Evolutionary conservation across 106 monocot genomes (phyloP).

Genomic region (Agapanthus africanus): DNA sequence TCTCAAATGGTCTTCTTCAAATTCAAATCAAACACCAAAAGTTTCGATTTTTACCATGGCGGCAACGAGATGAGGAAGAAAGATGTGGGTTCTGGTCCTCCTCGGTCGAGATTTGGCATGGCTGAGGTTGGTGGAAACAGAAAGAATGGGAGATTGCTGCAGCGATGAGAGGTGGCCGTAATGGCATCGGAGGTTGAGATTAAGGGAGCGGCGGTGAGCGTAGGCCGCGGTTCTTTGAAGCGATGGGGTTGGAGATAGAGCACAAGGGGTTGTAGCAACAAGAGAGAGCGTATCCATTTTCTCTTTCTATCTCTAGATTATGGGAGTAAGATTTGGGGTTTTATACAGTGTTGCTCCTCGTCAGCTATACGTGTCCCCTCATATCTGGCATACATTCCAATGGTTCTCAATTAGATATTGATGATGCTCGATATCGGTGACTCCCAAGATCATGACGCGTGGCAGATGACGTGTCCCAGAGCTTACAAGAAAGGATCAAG

Average conservation of each 20-base stretch:
- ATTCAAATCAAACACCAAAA: not conserved
- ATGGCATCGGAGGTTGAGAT: not conserved
- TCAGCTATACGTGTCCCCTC: too few relatives aligned
- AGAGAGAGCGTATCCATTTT: not conserved
- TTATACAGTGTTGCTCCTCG: too few relatives aligned
- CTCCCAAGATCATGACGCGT: too few relatives aligned
- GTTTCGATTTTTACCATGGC: constrained; percentile 21
- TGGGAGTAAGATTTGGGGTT: too few relatives aligned
- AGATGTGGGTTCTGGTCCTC: constrained; percentile 28
- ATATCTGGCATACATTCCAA: too few relatives aligned
- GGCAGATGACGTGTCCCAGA: too few relatives aligned
- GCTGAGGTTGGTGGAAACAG: constrained; percentile 5
- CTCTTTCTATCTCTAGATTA: not conserved
- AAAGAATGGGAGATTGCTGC: constrained; percentile 26
- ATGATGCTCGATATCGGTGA: too few relatives aligned
- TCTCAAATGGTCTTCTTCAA: not conserved
- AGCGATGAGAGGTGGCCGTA: constrained; percentile 28
- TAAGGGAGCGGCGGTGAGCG: not conserved
- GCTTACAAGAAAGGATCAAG: too few relatives aligned
- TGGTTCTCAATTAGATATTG: too few relatives aligned
- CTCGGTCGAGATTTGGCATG: constrained; percentile 1
- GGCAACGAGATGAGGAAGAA: constrained; percentile 51
- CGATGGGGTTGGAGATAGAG: too few relatives aligned
- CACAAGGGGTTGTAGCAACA: not conserved
- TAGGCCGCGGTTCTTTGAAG: too few relatives aligned